A percentile compares a stretch with the other conserved stretches of the same genome.
Conservation (phyloP, 2,329 filamentous ascomycete species). For the Aureobasidium sp. region DNA sequence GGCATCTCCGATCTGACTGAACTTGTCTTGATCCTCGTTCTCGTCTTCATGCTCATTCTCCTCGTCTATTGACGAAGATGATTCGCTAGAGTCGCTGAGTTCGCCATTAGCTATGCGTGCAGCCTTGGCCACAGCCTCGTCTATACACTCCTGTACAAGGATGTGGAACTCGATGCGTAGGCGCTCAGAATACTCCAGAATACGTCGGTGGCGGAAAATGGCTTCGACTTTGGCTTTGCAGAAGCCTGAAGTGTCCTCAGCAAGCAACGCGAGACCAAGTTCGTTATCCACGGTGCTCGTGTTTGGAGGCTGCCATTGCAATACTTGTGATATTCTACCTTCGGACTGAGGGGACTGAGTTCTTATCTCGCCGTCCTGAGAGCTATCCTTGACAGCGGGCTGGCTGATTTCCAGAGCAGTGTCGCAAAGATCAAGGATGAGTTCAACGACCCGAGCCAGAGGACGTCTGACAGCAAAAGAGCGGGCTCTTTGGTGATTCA, state of each 20-base stretch:
- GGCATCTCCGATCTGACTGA: background rate
- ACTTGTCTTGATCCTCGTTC: slow-evolving; percentile 43
- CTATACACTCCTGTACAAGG: slow-evolving; percentile 90
- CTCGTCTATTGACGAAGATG: slow-evolving; percentile 18
- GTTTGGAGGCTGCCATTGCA: slow-evolving; percentile 94
- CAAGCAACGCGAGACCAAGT: slow-evolving; percentile 79
- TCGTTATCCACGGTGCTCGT: slow-evolving; percentile 89
- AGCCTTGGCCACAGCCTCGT: slow-evolving; percentile 83
- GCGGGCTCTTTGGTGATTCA: slow-evolving; percentile 72
- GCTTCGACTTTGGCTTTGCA: slow-evolving; percentile 88
- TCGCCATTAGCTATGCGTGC: slow-evolving; percentile 80
- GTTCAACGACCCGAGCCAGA: slow-evolving; percentile 85
- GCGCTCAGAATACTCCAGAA: slow-evolving; percentile 92
- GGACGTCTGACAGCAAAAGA: slow-evolving; percentile 90
- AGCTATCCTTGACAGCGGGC: slow-evolving; percentile 81
- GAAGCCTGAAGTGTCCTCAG: slow-evolving; percentile 78
- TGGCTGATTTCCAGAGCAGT: slow-evolving; percentile 92
- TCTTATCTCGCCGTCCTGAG: slow-evolving; percentile 66
- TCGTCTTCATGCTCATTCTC: slow-evolving; percentile 30
- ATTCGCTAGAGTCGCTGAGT: slow-evolving; percentile 64
- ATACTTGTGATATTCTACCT: slow-evolving; percentile 83
- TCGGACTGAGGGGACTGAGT: slow-evolving; percentile 96
- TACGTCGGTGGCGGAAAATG: slow-evolving; percentile 81
- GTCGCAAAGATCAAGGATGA: slow-evolving; percentile 90
- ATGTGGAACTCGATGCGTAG: slow-evolving; percentile 91